These are phyloP conservation scores for Aspergillus fructus DNA, from an alignment of 2,329 filamentous ascomycete genomes.

Conservation along the genomic window DNA sequence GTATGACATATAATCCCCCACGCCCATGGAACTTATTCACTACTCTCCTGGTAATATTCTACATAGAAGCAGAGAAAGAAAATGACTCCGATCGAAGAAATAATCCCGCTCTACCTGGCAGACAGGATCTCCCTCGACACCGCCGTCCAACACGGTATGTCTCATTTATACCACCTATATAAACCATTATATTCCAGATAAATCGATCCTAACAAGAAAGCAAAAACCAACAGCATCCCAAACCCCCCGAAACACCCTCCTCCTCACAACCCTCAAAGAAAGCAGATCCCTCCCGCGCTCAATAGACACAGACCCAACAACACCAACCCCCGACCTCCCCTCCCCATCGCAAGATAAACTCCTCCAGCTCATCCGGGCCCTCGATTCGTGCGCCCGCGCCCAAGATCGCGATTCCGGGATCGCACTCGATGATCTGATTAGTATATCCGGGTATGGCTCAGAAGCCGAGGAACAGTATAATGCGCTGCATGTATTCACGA, in stretches of 20 bases:
- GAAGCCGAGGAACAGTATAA: no score
- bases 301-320: neutral
- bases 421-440: no score
- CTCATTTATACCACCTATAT: no score
- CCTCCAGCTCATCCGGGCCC: neutral
- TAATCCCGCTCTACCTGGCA: slow-evolving; percentile 2
- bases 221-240: neutral
- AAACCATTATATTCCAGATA: neutral
- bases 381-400: no score
- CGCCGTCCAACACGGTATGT: neutral
- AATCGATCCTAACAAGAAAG: neutral
- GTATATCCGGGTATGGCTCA: no score
- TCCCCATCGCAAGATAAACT: slow-evolving; percentile 1
- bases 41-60: no score
- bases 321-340: slow-evolving; percentile 2
- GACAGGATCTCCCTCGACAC: neutral
- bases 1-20: no score
- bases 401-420: no score
- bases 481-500: no score
- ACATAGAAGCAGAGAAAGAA: no score
- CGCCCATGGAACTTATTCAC: no score
- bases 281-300: slow-evolving; percentile 6
- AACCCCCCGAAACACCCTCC: neutral
- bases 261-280: neutral
- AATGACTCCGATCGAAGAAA: neutral